Conservation (phyloP, 2,329 filamentous ascomycete species). For the Chalaropsis ovoidea region DNA sequence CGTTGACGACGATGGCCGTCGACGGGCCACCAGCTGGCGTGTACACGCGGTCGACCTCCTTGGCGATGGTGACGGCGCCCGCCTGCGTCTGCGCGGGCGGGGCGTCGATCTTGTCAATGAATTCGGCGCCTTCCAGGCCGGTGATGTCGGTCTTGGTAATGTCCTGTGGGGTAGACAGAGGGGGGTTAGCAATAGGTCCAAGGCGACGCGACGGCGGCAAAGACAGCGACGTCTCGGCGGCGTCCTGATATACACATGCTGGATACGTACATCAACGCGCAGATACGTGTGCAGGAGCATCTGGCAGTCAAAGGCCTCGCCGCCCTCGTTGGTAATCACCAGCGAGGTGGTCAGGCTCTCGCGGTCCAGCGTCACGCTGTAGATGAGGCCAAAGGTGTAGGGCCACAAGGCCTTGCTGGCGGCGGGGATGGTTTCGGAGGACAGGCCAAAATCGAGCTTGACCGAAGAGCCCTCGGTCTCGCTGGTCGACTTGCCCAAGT, state of each 20-base stretch:
- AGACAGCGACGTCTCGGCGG: too few species aligned
- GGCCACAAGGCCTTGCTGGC: slow-evolving; percentile 67
- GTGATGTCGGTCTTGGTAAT: slow-evolving; percentile 62
- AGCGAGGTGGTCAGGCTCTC: slow-evolving; percentile 69
- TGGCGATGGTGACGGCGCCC: slow-evolving; percentile 55
- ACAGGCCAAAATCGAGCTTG: slow-evolving; percentile 93
- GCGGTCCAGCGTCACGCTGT: slow-evolving; percentile 75
- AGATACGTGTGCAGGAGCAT: slow-evolving; percentile 88
- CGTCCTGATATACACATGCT: slow-evolving; percentile 23
- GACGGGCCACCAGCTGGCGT: slow-evolving; percentile 54
- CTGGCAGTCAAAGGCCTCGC: slow-evolving; percentile 79
- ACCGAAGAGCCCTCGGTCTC: slow-evolving; percentile 49
- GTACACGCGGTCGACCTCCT: slow-evolving; percentile 85
- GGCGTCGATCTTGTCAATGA: slow-evolving; percentile 72
- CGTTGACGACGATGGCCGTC: slow-evolving; percentile 48
- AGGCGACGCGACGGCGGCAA: too few species aligned
- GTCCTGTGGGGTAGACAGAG: slow-evolving; percentile 46
- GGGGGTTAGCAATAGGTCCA: slow-evolving; percentile 5
- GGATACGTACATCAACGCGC: slow-evolving; percentile 54
- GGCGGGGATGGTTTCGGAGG: slow-evolving; percentile 58
- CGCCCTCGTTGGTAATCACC: slow-evolving; percentile 80
- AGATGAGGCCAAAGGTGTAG: slow-evolving; percentile 78
- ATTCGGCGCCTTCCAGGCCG: slow-evolving; percentile 66
- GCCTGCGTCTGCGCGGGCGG: slow-evolving; percentile 55
- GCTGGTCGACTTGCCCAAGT: slow-evolving; percentile 67